These are phyloP conservation scores for Teratosphaeria viscida DNA, from an alignment of 2,329 filamentous ascomycete genomes.

Conservation along the genomic window DNA sequence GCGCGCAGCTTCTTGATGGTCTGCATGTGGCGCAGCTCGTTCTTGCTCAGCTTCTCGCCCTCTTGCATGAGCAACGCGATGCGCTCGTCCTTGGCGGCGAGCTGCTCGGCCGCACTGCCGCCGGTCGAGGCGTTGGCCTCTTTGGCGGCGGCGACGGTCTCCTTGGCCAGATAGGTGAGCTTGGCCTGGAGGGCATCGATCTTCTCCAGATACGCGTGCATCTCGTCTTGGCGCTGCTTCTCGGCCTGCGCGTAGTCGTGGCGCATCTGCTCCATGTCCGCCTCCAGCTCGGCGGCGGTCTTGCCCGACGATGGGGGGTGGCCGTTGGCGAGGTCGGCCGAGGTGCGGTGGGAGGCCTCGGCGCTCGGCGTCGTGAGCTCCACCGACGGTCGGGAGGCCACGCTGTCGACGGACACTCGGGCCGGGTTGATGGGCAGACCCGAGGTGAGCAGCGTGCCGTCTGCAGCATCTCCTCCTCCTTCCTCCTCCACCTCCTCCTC, in stretches of 20 bases:
- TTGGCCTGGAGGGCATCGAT: constrained; percentile 91
- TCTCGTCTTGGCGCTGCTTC: constrained; percentile 64
- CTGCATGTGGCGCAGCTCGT: constrained; percentile 72
- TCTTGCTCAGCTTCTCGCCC: constrained; percentile 76
- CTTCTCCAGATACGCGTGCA: constrained; percentile 72
- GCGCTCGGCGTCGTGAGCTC: constrained; percentile 11
- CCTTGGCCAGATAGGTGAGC: constrained; percentile 73
- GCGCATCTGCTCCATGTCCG: constrained; percentile 39
- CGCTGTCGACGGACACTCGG: constrained; percentile 19
- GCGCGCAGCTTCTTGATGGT: constrained; percentile 69
- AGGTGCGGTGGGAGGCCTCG: not conserved
- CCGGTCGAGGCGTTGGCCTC: constrained; percentile 52
- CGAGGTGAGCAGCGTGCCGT: constrained; percentile 18
- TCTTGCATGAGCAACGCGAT: constrained; percentile 87
- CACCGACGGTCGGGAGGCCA: constrained; percentile 10
- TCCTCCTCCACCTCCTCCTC: not conserved
- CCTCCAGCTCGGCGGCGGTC: constrained; percentile 28
- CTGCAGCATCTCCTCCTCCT: not conserved
- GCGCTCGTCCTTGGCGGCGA: constrained; percentile 83
- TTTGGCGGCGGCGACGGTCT: constrained; percentile 66
- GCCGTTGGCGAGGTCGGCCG: constrained; percentile 10
- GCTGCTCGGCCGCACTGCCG: constrained; percentile 62
- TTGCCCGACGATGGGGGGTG: constrained; percentile 24
- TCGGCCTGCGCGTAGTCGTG: constrained; percentile 42
- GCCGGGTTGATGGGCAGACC: constrained; percentile 26